Base-by-base conservation (phyloP, 179 eudicot species). In the Silene noctiflora region DNA sequence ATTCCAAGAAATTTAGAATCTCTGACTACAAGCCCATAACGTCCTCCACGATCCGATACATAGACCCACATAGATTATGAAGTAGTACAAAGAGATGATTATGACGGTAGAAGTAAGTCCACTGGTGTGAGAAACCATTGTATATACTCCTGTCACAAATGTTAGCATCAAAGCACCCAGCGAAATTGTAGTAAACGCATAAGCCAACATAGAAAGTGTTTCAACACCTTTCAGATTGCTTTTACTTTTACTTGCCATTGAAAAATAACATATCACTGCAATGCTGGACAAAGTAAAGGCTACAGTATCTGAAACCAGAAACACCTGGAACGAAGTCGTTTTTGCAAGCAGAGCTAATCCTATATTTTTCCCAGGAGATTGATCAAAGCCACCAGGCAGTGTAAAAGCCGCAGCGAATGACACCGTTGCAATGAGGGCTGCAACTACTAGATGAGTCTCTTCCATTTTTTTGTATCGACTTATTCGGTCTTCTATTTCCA, bases 361-460 rank as follows among this genome's bases (percentile, higher is more conserved):
- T 10, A 63, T 31, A 7, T 31, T 31, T 17, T 16, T 1, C 33
- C 10, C 22, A 6, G 6, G 3, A 16, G 13, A 46, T 51, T 77
- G 80, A 33, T 71, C 13, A 10, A 77, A 63, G 2, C 80, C 80
- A 14, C 80, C 80, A 0, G 80, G 80, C 19, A 71, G 22, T 2
- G 76, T 71, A 21, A 77, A 77, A 0, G 76, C 80, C 6, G 80
- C 80, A 2, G 80, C 16, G 25, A 77, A 77, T 0, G 80, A 77
- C 4, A 77, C 71, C 0, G 80, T 71, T 48, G 80, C 71, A 4
- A 77, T 65, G 31, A 77, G 25, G n/a, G 80, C 71, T 0, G 80
- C 71, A 8, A 77, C 80, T 4, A 77, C 71, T 14, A 71, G 17
- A 4, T 35, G 65, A n/a, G 68, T 63, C 42, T 64, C 22, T 2